Evolutionary conservation across 345 rosid species (phyloP).

Genomic region (Erucastrum elatum): DNA sequence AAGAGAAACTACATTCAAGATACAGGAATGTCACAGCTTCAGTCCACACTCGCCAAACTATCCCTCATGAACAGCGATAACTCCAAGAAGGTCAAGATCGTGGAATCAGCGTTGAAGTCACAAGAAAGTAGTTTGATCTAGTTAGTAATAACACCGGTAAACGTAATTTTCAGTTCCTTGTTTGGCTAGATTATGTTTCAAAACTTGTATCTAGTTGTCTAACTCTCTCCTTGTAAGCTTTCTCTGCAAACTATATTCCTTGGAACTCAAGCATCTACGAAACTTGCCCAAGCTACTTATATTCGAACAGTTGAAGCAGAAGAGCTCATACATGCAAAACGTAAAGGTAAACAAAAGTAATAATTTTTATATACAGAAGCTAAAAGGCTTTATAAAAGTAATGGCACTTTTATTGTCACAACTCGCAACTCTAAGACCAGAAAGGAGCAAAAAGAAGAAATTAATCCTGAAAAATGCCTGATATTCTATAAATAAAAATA

Average conservation of each 20-base stretch:
- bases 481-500: conserved; percentile 30
- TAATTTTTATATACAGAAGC: conserved; percentile 20
- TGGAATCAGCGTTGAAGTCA: conserved; percentile 63
- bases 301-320: conserved; percentile 10
- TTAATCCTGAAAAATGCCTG: conserved; percentile 27
- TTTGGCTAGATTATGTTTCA: neutral
- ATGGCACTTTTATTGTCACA: conserved; percentile 26
- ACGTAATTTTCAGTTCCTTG: neutral
- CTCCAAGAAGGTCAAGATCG: conserved; percentile 60
- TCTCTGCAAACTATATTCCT: neutral
- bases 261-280: neutral
- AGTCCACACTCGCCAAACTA: conserved; percentile 63
- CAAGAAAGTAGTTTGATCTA: conserved; percentile 45
- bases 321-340: conserved; percentile 5
- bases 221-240: conserved; percentile 21
- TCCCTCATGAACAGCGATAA: conserved; percentile 70
- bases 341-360: conserved; percentile 26
- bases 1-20: conserved; percentile 50
- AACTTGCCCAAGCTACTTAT: neutral
- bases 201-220: neutral
- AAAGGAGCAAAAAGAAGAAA: conserved; percentile 20
- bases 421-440: conserved; percentile 12
- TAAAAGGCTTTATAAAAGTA: conserved; percentile 16
- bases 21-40: conserved; percentile 63
- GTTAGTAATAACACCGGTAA: neutral